Base-by-base conservation (phyloP, 345 rosid genomes). In the Camelina hispida region DNA sequence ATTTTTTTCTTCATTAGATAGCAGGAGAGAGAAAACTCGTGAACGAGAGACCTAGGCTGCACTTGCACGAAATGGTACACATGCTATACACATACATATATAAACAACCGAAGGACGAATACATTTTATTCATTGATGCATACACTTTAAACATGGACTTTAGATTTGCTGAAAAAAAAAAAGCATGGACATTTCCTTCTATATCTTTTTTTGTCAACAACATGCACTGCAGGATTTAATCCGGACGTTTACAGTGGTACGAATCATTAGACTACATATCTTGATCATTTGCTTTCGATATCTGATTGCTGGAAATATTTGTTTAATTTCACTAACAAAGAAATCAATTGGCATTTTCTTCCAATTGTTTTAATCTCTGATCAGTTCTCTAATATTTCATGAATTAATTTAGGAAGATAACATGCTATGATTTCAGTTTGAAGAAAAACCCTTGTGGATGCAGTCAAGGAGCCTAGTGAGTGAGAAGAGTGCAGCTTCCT, bases 31-130 rank as follows among this genome's bases (percentile, higher is more conserved):
- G 35, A 44, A 44, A 7, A 10, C 56, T 43, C 15, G 13, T 57
- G 55, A 57, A 69, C 65, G 55, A 69, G 46, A 46, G 56, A 69
- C 56, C 28, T 68, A 68, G 18, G 50, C 63, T 55, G 40, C 73
- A 14, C 12, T 63, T 55, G 40, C 73, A 14, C 12, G 28, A 68
- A 55, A 68, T 68, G 73, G 63, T 67, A 67, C 11, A 53, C 9
- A n/a, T n/a, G n/a, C n/a, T n/a, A n/a, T n/a, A n/a, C n/a, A n/a
- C n/a, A n/a, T n/a, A n/a, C n/a, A n/a, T n/a, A n/a, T n/a, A n/a
- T n/a, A n/a, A n/a, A n/a, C 16, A 44, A 5, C 5, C 7, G n/a
- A 43, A 44, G 16, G 16, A 44, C 7, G 2, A 14, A 44, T 14
- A 44, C 16, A 44, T 37, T 2, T 35, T 37, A 37, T 37, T 44